Conservation (phyloP, 176 grass and related monocot species). For the Juncus effusus region DNA sequence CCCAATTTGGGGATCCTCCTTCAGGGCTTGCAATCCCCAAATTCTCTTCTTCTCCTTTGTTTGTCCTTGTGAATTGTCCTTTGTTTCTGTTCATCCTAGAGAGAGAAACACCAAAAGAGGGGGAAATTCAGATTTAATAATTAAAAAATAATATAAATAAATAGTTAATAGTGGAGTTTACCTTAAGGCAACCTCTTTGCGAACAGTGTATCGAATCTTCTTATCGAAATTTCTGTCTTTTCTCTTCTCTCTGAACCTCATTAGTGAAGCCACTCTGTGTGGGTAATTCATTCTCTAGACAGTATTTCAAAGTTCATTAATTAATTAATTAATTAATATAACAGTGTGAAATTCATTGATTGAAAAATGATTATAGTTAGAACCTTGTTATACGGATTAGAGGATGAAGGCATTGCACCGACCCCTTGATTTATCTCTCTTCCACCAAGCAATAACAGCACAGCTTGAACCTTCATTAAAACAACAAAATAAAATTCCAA, state of each 20-base stretch:
- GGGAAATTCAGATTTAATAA: neutral
- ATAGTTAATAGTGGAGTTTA: constrained; percentile 25
- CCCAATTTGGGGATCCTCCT: constrained; percentile 61
- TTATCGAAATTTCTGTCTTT: constrained; percentile 98
- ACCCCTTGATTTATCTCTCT: constrained; percentile 63
- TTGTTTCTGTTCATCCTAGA: constrained; percentile 97
- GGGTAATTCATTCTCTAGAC: constrained; percentile 83
- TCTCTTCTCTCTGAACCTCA: constrained; percentile 97
- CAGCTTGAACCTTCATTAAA: constrained; percentile 78
- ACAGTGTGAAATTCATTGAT: neutral
- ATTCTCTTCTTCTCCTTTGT: constrained; percentile 60
- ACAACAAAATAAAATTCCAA: neutral
- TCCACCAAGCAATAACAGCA: constrained; percentile 86
- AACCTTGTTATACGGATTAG: constrained; percentile 73
- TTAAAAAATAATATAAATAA: constrained; percentile 2
- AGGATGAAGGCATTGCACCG: constrained; percentile 41
- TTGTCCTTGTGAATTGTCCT: constrained; percentile 94
- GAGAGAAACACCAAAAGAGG: neutral
- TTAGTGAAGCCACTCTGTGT: constrained; percentile 86
- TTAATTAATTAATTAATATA: neutral
- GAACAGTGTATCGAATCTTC: constrained; percentile 89
- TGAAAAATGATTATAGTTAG: constrained; percentile 1
- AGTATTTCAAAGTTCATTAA: constrained; percentile 26
- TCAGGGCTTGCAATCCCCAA: constrained; percentile 46
- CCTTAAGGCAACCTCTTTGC: constrained; percentile 96